Conservation (phyloP, 768 basidiomycete species). For the Tylopilus rubrobrunneus region DNA sequence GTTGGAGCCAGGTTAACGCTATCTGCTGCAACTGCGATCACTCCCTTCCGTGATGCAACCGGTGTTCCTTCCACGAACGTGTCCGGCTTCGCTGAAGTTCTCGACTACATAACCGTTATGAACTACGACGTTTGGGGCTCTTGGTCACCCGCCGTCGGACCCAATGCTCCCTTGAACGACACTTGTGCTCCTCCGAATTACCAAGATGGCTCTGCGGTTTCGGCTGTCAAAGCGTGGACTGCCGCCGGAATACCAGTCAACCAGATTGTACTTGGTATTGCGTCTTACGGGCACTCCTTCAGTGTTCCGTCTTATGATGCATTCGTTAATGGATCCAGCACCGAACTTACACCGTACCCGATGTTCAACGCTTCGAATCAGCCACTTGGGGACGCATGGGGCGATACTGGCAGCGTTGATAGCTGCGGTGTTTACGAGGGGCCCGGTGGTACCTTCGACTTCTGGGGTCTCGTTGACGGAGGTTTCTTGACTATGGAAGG, state of each 20-base stretch:
- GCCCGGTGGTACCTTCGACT: slow-evolving; percentile 52
- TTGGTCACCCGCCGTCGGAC: slow-evolving; percentile 56
- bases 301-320: slow-evolving; percentile 37
- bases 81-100: slow-evolving; percentile 61
- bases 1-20: too few species aligned
- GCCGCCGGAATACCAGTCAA: slow-evolving; percentile 66
- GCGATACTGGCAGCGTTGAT: slow-evolving; percentile 43
- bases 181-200: slow-evolving; percentile 57
- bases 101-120: slow-evolving; percentile 67
- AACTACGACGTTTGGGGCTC: slow-evolving; percentile 61
- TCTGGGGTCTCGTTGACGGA: slow-evolving; percentile 55
- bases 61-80: slow-evolving; percentile 66
- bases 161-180: slow-evolving; percentile 80
- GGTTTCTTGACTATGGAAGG: slow-evolving; percentile 45
- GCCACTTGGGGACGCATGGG: slow-evolving; percentile 55
- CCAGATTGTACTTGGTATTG: slow-evolving; percentile 77
- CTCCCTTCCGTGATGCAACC: slow-evolving; percentile 58
- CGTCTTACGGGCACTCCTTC: slow-evolving; percentile 80
- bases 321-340: slow-evolving; percentile 30
- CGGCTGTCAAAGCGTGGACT: slow-evolving; percentile 70
- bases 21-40: slow-evolving; percentile 63
- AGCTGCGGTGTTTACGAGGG: slow-evolving; percentile 47
- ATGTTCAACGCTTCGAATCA: slow-evolving; percentile 42
- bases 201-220: slow-evolving; percentile 69
- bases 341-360: slow-evolving; percentile 45